Conservation (phyloP, 495 filamentous ascomycete species). For the Penicillium cinerascens region DNA sequence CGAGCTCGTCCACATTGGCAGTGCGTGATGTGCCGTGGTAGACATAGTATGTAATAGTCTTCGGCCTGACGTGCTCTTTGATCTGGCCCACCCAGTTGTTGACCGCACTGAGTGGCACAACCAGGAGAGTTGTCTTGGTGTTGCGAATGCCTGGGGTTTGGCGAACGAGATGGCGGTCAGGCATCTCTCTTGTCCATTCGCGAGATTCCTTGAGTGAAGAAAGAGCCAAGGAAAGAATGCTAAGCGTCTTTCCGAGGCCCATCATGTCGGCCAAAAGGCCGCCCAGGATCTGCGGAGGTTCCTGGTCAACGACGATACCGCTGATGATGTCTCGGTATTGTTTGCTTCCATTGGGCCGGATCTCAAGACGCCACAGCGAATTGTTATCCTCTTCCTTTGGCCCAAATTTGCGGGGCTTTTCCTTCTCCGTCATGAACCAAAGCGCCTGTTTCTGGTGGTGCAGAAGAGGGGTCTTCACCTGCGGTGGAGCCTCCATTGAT, state of each 20-base stretch:
- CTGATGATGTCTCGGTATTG: slow-evolving; percentile 82
- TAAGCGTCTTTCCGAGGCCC: slow-evolving; percentile 93
- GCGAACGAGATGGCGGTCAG: slow-evolving; percentile 26
- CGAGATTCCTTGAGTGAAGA: slow-evolving; percentile 56
- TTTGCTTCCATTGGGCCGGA: slow-evolving; percentile 48
- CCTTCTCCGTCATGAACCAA: slow-evolving; percentile 81
- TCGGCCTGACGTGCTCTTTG: slow-evolving; percentile 66
- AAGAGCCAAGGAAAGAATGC: slow-evolving; percentile 73
- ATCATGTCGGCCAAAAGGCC: slow-evolving; percentile 98
- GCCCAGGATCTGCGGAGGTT: slow-evolving; percentile 68
- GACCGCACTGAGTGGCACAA: slow-evolving; percentile 86
- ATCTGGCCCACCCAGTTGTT: slow-evolving; percentile 93
- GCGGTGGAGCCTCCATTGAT: slow-evolving; percentile 60
- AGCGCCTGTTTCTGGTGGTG: slow-evolving; percentile 90
- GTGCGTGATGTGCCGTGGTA: slow-evolving; percentile 79
- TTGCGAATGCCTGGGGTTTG: slow-evolving; percentile 55
- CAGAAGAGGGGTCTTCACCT: slow-evolving; percentile 67
- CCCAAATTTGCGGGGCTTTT: slow-evolving; percentile 57
- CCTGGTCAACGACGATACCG: slow-evolving; percentile 55
- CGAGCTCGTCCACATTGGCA: slow-evolving; percentile 62
- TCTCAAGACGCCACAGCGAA: slow-evolving; percentile 68
- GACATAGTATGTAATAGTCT: slow-evolving; percentile 62
- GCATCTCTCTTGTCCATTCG: slow-evolving; percentile 45
- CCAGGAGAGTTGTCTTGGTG: slow-evolving; percentile 75
- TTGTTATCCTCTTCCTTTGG: slow-evolving; percentile 56